Evolutionary conservation across 441 rosid genomes (phyloP).

Genomic region (Corymbia calophylla): DNA sequence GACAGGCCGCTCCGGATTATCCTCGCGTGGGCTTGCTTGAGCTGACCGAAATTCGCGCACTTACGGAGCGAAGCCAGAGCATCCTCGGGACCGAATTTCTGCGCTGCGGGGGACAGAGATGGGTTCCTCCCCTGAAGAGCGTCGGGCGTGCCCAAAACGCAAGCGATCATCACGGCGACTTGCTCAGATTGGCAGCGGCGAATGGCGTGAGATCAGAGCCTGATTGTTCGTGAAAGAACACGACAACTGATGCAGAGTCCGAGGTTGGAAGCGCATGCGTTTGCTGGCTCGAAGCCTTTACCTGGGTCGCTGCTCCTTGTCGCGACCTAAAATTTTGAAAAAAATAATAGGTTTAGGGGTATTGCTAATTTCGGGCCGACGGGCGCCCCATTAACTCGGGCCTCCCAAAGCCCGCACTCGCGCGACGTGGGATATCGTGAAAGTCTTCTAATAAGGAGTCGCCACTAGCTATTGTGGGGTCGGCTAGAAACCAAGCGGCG

Average conservation of each 20-base stretch:
- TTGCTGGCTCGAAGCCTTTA: background rate
- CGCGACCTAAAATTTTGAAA: too few relatives aligned
- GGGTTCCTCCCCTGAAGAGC: conserved; percentile 1
- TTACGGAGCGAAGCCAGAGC: conserved; percentile 34
- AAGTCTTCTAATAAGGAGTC: too few relatives aligned
- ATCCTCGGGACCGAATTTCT: conserved; percentile 27
- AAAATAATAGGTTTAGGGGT: too few relatives aligned
- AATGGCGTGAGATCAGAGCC: background rate
- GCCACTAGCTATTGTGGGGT: too few relatives aligned
- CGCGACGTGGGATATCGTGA: too few relatives aligned
- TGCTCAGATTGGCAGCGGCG: background rate
- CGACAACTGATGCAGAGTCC: background rate
- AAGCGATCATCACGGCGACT: conserved; percentile 6
- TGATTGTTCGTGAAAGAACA: background rate
- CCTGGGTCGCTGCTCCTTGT: too few relatives aligned
- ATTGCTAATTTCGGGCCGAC: too few relatives aligned
- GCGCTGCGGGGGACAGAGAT: background rate
- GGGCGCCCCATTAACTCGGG: too few relatives aligned
- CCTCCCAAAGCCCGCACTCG: too few relatives aligned
- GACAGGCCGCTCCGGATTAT: conserved; percentile 40
- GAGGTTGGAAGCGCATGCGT: background rate
- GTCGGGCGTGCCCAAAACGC: conserved; percentile 17
- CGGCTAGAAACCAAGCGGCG: too few relatives aligned
- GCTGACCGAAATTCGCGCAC: conserved; percentile 38
- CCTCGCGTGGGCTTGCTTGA: conserved; percentile 50